Percentiles rank a stretch among this genome's conserved stretches.
Evolutionary conservation across 2,329 filamentous ascomycete species (phyloP).

Genomic region (Elsinoe fawcettii): DNA sequence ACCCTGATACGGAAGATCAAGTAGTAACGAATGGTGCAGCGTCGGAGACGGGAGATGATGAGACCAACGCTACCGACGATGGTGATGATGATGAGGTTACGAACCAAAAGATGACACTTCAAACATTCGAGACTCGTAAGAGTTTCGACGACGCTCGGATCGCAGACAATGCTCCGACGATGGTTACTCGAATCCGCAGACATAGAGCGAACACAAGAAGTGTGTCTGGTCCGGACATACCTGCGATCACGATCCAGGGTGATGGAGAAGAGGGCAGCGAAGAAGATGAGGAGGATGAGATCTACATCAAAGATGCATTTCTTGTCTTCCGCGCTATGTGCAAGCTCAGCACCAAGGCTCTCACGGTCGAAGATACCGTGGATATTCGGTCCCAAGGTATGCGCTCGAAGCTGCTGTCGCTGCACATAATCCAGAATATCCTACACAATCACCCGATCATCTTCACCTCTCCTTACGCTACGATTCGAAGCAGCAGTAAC

Average conservation of each 20-base stretch:
- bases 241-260: slow-evolving; percentile 29
- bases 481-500: slow-evolving; percentile 82
- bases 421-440: slow-evolving; percentile 91
- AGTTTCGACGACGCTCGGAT: slow-evolving; percentile 58
- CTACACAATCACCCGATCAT: slow-evolving; percentile 88
- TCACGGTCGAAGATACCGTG: slow-evolving; percentile 83
- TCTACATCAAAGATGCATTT: slow-evolving; percentile 95
- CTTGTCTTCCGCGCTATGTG: slow-evolving; percentile 96
- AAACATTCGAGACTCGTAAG: slow-evolving; percentile 61
- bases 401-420: slow-evolving; percentile 90
- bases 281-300: slow-evolving; percentile 75
- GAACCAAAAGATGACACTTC: slow-evolving; percentile 54
- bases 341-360: slow-evolving; percentile 87
- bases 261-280: slow-evolving; percentile 47
- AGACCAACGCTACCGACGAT: slow-evolving; percentile 36
- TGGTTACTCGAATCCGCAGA: slow-evolving; percentile 53
- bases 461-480: slow-evolving; percentile 85
- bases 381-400: slow-evolving; percentile 92
- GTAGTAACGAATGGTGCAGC: neutral
- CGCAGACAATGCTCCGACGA: slow-evolving; percentile 59
- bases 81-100: slow-evolving; percentile 39
- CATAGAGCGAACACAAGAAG: slow-evolving; percentile 37
- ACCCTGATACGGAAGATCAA: neutral
- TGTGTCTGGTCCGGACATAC: slow-evolving; percentile 38
- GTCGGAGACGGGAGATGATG: slow-evolving; percentile 22